Evolutionary conservation across 768 basidiomycete genomes (phyloP).

Genomic region (Sporobolomyces roseus): DNA sequence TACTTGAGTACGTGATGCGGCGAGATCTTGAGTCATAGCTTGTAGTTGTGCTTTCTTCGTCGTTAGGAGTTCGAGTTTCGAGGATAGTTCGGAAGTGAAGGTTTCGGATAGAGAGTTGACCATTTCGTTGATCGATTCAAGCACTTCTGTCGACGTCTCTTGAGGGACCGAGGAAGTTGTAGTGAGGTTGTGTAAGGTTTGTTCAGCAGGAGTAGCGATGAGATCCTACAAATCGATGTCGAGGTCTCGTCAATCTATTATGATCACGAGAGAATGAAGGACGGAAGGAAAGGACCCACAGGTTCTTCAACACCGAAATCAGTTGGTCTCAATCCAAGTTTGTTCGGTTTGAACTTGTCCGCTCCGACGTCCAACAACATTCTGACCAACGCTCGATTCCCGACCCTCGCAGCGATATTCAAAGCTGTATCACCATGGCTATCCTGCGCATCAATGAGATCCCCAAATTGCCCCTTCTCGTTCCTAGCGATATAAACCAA

Average conservation of each 20-base stretch:
- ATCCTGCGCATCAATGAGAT: slow-evolving; percentile 84
- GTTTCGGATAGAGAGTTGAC: slow-evolving; percentile 72
- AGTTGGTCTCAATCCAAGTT: slow-evolving; percentile 83
- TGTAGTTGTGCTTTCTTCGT: slow-evolving; percentile 80
- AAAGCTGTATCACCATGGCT: slow-evolving; percentile 92
- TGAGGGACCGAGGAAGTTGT: slow-evolving; percentile 51
- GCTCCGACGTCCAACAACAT: slow-evolving; percentile 88
- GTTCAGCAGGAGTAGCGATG: slow-evolving; percentile 64
- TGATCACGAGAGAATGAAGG: slow-evolving; percentile 17
- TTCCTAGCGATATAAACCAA: slow-evolving; percentile 66
- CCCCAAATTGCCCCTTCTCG: slow-evolving; percentile 64
- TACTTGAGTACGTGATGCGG: slow-evolving; percentile 82
- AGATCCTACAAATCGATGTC: slow-evolving; percentile 68
- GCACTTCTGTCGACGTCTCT: slow-evolving; percentile 83
- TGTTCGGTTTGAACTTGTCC: slow-evolving; percentile 81
- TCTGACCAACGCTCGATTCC: slow-evolving; percentile 78
- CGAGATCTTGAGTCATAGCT: slow-evolving; percentile 81
- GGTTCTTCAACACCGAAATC: slow-evolving; percentile 76
- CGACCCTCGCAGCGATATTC: slow-evolving; percentile 90
- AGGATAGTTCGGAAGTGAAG: slow-evolving; percentile 75
- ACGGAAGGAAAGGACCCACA: neutral
- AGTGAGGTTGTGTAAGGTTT: slow-evolving; percentile 58
- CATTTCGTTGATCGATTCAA: slow-evolving; percentile 79
- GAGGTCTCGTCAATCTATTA: slow-evolving; percentile 43
- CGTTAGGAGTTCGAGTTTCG: slow-evolving; percentile 82